These are phyloP conservation scores for Niebla homalea DNA, from an alignment of 495 filamentous ascomycete species.

Conservation along the genomic window DNA sequence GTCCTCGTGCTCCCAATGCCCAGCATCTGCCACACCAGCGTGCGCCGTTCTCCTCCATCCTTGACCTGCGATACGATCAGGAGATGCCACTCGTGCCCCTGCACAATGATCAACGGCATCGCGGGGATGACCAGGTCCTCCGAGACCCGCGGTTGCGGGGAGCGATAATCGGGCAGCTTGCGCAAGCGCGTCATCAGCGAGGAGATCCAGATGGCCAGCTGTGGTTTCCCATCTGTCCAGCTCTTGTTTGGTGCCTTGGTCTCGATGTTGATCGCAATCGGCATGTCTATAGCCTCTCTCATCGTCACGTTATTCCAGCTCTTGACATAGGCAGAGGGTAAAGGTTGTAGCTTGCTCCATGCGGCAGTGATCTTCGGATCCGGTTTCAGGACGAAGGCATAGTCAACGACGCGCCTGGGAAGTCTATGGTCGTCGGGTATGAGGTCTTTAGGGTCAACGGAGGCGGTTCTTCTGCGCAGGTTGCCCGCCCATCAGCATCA, in stretches of 20 bases:
- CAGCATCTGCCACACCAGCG: slow-evolving; percentile 12
- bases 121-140: slow-evolving; percentile 8
- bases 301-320: slow-evolving; percentile 11
- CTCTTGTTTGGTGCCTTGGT: slow-evolving; percentile 14
- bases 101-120: slow-evolving; percentile 14
- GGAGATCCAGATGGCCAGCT: slow-evolving; percentile 15
- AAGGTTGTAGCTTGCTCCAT: slow-evolving; percentile 5
- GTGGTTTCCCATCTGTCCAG: slow-evolving; percentile 15
- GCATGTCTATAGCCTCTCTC: slow-evolving; percentile 1
- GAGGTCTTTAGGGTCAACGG: too few species aligned
- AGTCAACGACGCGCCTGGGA: slow-evolving; percentile 11
- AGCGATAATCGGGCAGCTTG: not conserved
- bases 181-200: slow-evolving; percentile 5
- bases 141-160: too few species aligned
- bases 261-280: slow-evolving; percentile 15
- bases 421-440: slow-evolving; percentile 5
- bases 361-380: slow-evolving; percentile 7
- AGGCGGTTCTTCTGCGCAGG: too few species aligned
- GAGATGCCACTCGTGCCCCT: slow-evolving; percentile 18
- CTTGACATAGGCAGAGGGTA: slow-evolving; percentile 6
- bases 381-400: slow-evolving; percentile 11
- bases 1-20: slow-evolving; percentile 13
- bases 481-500: too few species aligned
- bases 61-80: slow-evolving; percentile 4
- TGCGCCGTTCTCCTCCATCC: slow-evolving; percentile 10